Evolutionary conservation across 371 early-diverging fungal genomes (phyloP).

Genomic region (Smittium culicis): DNA sequence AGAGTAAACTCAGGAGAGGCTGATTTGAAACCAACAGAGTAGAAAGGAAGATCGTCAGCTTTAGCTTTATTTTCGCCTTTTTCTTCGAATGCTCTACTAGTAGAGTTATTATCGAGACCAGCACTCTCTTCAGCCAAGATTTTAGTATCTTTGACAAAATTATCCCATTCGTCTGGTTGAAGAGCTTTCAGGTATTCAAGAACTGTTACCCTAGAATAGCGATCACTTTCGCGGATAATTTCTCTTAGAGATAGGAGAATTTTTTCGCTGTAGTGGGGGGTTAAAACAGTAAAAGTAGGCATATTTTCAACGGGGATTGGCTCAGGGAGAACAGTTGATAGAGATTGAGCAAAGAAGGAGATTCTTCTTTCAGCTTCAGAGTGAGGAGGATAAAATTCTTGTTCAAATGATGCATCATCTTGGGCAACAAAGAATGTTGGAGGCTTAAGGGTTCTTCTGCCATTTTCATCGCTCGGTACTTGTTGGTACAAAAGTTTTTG

Average conservation of each 20-base stretch:
- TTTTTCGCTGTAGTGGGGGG: slow-evolving; percentile 83
- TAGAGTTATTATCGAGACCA: slow-evolving; percentile 19
- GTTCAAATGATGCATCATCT: slow-evolving; percentile 61
- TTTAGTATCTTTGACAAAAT: slow-evolving; percentile 80
- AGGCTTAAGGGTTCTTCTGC: slow-evolving; percentile 52
- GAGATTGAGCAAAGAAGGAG: slow-evolving; percentile 74
- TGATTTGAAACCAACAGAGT: slow-evolving; percentile 68
- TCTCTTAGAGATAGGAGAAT: slow-evolving; percentile 66
- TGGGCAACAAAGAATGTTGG: slow-evolving; percentile 75
- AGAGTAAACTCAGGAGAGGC: slow-evolving; percentile 68
- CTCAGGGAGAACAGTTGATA: slow-evolving; percentile 72
- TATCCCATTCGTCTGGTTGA: slow-evolving; percentile 76
- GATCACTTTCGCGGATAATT: slow-evolving; percentile 71
- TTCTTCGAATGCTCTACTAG: slow-evolving; percentile 30
- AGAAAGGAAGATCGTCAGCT: slow-evolving; percentile 65
- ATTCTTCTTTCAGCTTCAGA: slow-evolving; percentile 78
- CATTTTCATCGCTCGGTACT: slow-evolving; percentile 49
- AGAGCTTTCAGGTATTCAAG: slow-evolving; percentile 76
- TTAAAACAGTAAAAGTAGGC: slow-evolving; percentile 78
- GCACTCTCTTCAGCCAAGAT: slow-evolving; percentile 55
- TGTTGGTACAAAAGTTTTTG: slow-evolving; percentile 66
- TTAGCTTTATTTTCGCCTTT: slow-evolving; percentile 40
- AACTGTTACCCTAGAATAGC: slow-evolving; percentile 62
- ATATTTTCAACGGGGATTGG: slow-evolving; percentile 68
- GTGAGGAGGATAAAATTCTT: slow-evolving; percentile 60